phyloP scores from a whole-genome alignment of 2,329 filamentous ascomycete species.

The Sporothrix curviconia region DNA sequence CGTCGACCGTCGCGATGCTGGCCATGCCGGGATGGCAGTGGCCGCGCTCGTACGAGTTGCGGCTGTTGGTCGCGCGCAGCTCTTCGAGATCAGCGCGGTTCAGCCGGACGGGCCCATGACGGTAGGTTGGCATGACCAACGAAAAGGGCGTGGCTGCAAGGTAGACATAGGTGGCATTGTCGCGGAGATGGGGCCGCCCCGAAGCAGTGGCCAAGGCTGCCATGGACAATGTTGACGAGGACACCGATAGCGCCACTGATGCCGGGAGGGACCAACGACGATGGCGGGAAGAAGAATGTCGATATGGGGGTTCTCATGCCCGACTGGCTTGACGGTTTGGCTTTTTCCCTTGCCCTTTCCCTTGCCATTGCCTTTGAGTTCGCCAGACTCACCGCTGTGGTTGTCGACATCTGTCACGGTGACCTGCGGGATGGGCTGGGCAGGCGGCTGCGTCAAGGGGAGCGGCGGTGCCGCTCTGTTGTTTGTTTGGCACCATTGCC shows the following conservation, averaged over 20 bases:
- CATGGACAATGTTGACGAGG: slow-evolving; percentile 2
- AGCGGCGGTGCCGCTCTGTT: background rate
- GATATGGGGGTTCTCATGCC: background rate
- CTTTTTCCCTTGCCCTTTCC: too few species aligned
- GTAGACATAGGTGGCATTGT: slow-evolving; percentile 34
- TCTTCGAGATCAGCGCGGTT: slow-evolving; percentile 33
- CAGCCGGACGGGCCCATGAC: slow-evolving; percentile 51
- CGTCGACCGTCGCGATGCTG: slow-evolving; percentile 32
- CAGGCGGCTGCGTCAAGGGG: background rate
- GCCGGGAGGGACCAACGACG: background rate
- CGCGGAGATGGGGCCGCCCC: slow-evolving; percentile 7
- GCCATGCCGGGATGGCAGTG: background rate
- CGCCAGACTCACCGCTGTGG: too few species aligned
- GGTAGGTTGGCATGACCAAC: slow-evolving; percentile 41
- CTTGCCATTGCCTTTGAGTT: too few species aligned
- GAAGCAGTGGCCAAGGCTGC: background rate
- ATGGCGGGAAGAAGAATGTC: background rate
- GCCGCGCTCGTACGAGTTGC: background rate
- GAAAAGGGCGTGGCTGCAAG: slow-evolving; percentile 44
- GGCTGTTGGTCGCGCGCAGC: slow-evolving; percentile 17
- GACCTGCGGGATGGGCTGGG: slow-evolving; percentile 37
- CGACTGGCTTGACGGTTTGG: background rate
- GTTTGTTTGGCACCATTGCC: slow-evolving; percentile 15
- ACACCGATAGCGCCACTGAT: background rate
- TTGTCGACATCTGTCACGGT: slow-evolving; percentile 22